These are phyloP conservation scores for Rasamsonia emersonii DNA, from an alignment of 2,329 filamentous ascomycete genomes.

Conservation along the genomic window DNA sequence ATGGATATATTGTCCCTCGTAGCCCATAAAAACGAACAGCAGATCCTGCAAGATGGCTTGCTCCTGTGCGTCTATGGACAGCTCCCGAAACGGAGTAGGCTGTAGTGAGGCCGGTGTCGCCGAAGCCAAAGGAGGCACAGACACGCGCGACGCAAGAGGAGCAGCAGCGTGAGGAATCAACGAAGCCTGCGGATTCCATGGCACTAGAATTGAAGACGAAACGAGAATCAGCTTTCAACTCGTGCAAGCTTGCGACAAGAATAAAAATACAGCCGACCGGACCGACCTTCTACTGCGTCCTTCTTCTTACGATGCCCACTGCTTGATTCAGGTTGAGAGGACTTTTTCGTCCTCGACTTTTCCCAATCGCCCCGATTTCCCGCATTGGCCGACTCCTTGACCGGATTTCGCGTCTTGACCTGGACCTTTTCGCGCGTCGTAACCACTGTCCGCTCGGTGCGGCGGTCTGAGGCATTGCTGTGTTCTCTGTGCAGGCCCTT, in stretches of 20 bases:
- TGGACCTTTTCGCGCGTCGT: constrained; percentile 57
- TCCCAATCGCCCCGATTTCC: constrained; percentile 27
- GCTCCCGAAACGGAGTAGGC: constrained; percentile 57
- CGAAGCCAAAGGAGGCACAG: constrained; percentile 53
- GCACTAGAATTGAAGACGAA: constrained; percentile 23
- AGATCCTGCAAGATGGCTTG: constrained; percentile 80
- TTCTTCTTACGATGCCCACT: too few relatives aligned
- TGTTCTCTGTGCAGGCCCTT: constrained; percentile 27
- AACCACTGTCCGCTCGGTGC: constrained; percentile 38
- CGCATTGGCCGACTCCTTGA: constrained; percentile 30
- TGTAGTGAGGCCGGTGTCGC: constrained; percentile 61
- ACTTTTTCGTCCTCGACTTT: constrained; percentile 22
- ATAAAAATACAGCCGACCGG: too few relatives aligned
- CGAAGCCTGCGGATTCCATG: constrained; percentile 74
- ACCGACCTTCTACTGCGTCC: constrained; percentile 23
- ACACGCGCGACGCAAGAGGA: constrained; percentile 63
- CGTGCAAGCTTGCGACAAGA: background rate
- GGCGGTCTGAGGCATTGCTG: constrained; percentile 29
- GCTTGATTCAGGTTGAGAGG: constrained; percentile 16
- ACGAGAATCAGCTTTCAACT: constrained; percentile 8
- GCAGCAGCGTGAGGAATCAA: constrained; percentile 61
- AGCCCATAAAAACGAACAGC: constrained; percentile 94
- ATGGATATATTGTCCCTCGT: constrained; percentile 93
- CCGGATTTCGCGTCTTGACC: constrained; percentile 51
- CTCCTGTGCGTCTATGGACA: constrained; percentile 77